Base-by-base conservation (phyloP, 257 asterid genomes). In the Ligustrum vulgare region DNA sequence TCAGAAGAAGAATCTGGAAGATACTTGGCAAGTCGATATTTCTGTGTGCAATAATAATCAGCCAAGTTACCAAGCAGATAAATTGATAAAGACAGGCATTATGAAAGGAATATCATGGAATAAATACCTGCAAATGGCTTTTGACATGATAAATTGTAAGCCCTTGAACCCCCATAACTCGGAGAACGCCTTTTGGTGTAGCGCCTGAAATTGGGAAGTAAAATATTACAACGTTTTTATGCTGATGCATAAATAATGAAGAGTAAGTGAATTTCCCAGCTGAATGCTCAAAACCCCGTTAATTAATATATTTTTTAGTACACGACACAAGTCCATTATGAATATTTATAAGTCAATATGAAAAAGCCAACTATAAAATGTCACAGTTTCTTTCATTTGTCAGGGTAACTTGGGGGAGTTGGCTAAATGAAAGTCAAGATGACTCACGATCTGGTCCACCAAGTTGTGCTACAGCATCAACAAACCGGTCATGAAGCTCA, bases 141-240 rank as follows among this genome's bases (percentile, higher is more conserved):
- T 94, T 94, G 49, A 94, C 98, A 85, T 94, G 98, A 85, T 94
- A 94, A 81, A 94, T 94, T 73, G 98, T 94, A 34, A 94, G 87
- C 66, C 97, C 96, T 85, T 94, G 96, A 75, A 92, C 98, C 73
- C 98, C 98, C 98, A 94, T 94, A 75, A 94, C 97, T 84, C 98
- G 79, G 6, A 92, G 97, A 75, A 94, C 98, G 73, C 97, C 98
- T 84, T 94, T 94, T 31, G 98, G 98, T n/a, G 98, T 94, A 70
- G 98, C 98, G 77, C 98, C 97, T 91, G 89, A 76, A 86, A 75
- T 31, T 73, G 4, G 8, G 62, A 36, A 62, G 20, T 34, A 67
- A 84, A 66, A 43, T 70, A 75, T 78, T 75, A 80, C 45, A 34
- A 68, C 11, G 25, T 7, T 64, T 51, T 58, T 18, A 37, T 11